Evolutionary conservation across 495 filamentous ascomycete genomes (phyloP), one percentile per base, ranked within the genome.

Genomic region (Neurospora sp.): DNA sequence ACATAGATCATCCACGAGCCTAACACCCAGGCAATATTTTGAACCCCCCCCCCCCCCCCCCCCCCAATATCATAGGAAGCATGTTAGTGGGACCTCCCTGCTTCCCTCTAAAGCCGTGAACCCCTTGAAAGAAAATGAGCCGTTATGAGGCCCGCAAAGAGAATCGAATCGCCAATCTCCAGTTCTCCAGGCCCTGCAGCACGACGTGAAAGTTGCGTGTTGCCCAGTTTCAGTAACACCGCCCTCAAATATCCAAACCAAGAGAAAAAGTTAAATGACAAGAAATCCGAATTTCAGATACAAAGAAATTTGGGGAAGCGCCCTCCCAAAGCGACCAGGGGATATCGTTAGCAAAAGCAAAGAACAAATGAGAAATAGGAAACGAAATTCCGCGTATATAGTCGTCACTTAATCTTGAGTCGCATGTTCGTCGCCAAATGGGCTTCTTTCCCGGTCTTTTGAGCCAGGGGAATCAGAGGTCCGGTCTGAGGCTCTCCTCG

Each of bases 351-450:
- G 70, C 70, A 43, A 71, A 71, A 71, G 39, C 54, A 66, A 40
- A 21, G 48, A 36, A 70, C 39, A 69, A 70, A 38, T 24, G 36
- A 69, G 24, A 72, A 69, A 43, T 9, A 69, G 36, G 36, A 70
- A 54, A 69, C 36, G 54, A 72, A 28, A 72, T 39, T 54, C 71
- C 66, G 31, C 48, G 31, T 34, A 36, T 73, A 28, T 34, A 66
- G 54, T 66, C 54, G 15, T 66, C 28, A 66, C n/a, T 79, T 76
- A 83, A 70, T 85, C 83, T 69, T 82, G 77, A 42, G 85, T 79
- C 69, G 85, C 87, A 71, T 89, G 81, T 77, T 89, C 87, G 73
- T 89, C 87, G 13, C 86, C 84, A 77, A 89, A 89, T 10, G 87
- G 87, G 72, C 86, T 88, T 59, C 78, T 79, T 36, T 84, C 81